phyloP scores from a whole-genome alignment of 768 basidiomycete species.

The Tulasnella sp. region DNA sequence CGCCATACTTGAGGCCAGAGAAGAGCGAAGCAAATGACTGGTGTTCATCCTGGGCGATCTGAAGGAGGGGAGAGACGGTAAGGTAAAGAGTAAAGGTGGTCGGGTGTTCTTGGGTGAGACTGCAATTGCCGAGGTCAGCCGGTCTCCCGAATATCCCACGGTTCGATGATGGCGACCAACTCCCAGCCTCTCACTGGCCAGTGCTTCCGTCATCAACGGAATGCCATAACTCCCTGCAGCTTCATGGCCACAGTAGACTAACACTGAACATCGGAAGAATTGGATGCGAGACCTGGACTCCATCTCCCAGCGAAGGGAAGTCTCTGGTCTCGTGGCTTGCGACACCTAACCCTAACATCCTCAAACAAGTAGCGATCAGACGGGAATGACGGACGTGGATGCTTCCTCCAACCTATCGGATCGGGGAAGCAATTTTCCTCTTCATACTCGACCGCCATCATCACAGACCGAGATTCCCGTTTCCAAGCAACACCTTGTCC shows the following conservation, averaged over 20 bases:
- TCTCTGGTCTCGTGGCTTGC: neutral
- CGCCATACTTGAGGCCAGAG: conserved; percentile 3
- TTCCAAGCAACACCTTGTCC: neutral
- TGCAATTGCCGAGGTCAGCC: conserved; percentile 1
- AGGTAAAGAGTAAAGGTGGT: conserved; percentile 1
- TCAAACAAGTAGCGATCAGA: neutral
- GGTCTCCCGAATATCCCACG: neutral
- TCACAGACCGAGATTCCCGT: neutral
- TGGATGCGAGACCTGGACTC: neutral
- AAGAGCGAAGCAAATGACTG: neutral
- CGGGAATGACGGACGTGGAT: neutral
- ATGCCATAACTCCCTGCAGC: neutral
- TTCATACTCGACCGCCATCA: neutral
- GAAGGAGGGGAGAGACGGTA: neutral
- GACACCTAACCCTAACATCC: neutral
- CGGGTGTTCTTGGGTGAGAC: conserved; percentile 9
- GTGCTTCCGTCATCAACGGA: neutral
- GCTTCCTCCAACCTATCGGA: neutral
- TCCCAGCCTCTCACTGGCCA: neutral
- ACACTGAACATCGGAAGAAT: neutral
- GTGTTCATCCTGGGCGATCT: neutral
- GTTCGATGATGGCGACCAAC: neutral
- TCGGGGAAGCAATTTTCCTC: neutral
- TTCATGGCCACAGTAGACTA: neutral
- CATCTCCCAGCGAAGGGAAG: neutral